These are phyloP conservation scores for Trapa incisa DNA, from an alignment of 345 rosid species.

Conservation along the genomic window DNA sequence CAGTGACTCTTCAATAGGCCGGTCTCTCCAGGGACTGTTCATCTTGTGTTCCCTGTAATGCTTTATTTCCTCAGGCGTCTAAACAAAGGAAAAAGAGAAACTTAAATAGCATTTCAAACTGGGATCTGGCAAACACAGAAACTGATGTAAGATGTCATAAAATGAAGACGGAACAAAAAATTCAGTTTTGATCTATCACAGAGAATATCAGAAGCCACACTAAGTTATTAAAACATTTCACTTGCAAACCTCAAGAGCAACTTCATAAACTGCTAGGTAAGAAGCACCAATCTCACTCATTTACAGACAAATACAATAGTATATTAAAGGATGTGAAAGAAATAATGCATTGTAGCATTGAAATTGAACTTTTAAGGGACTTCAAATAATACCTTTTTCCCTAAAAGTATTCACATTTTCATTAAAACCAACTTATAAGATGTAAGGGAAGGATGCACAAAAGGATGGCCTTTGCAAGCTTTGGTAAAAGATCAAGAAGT, in stretches of 20 bases:
- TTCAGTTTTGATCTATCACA: background rate
- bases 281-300: too few relatives aligned
- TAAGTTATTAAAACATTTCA: background rate
- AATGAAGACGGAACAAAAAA: background rate
- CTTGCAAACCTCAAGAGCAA: too few relatives aligned
- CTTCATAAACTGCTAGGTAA: too few relatives aligned
- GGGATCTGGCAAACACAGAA: background rate
- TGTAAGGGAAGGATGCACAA: too few relatives aligned
- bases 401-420: background rate
- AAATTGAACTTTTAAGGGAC: background rate
- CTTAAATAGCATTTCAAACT: background rate
- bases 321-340: too few relatives aligned
- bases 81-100: slow-evolving; percentile 6
- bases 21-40: slow-evolving; percentile 98
- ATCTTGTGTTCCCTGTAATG: slow-evolving; percentile 79
- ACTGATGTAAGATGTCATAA: background rate
- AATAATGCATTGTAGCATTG: background rate
- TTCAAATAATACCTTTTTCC: too few relatives aligned
- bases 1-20: slow-evolving; percentile 76
- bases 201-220: background rate
- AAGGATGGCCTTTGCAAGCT: background rate
- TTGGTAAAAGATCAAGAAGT: background rate
- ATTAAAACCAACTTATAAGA: too few relatives aligned
- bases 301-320: too few relatives aligned
- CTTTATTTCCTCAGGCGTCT: slow-evolving; percentile 78